Evolutionary conservation across 208 protist genomes (phyloP).

Genomic region (Phytomonas francai): DNA sequence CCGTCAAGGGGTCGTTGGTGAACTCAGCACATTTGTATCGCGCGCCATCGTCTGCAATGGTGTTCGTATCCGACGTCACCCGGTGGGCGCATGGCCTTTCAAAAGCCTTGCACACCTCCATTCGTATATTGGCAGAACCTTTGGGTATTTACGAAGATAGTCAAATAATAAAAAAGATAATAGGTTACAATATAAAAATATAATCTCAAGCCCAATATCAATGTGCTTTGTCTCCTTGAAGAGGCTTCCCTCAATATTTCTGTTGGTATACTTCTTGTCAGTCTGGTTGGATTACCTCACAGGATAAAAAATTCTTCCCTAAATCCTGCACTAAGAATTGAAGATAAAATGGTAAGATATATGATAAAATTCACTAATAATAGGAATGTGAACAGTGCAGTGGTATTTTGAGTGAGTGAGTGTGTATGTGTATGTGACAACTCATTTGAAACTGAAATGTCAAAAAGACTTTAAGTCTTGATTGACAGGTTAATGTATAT

Average conservation of each 20-base stretch:
- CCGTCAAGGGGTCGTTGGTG: not conserved
- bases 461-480: not conserved
- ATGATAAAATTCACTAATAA: not conserved
- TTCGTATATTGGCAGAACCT: not conserved
- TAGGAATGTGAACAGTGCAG: not conserved
- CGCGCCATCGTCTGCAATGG: not conserved
- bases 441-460: not conserved
- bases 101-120: not conserved
- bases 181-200: not conserved
- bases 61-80: not conserved
- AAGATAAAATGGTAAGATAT: not conserved
- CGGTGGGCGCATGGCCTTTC: not conserved
- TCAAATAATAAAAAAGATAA: conserved; percentile 10
- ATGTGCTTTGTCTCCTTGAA: not conserved
- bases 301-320: not conserved
- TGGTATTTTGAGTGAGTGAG: not conserved
- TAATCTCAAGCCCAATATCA: not conserved
- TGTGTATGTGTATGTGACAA: not conserved
- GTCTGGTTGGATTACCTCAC: not conserved
- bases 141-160: not conserved
- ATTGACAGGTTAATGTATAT: not conserved
- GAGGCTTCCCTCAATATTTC: not conserved
- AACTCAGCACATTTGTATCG: not conserved
- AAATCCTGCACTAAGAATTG: not conserved
- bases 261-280: not conserved